Evolutionary conservation across 192 early-diverging fungal genomes (phyloP).

Genomic region (Backusella morwellensis): DNA sequence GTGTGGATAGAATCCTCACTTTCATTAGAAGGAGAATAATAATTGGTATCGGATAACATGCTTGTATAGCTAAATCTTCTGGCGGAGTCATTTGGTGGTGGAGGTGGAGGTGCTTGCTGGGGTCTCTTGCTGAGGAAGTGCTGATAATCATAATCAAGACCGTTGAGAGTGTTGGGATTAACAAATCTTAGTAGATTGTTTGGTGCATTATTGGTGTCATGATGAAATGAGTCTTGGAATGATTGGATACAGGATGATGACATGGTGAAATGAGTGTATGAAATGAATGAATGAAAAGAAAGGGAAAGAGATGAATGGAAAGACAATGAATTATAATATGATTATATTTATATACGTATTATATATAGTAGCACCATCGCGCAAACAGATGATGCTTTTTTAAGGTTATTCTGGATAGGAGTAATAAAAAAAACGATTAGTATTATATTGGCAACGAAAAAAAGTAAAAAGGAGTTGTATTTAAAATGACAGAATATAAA

Average conservation of each 20-base stretch:
- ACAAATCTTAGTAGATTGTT: conserved; percentile 20
- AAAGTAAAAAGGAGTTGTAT: conserved; percentile 4
- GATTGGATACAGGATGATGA: conserved; percentile 25
- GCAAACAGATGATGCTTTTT: not conserved
- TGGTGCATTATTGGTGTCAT: conserved; percentile 10
- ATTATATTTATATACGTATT: not conserved
- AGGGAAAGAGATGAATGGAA: not conserved
- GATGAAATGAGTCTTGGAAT: conserved; percentile 19
- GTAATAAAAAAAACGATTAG: not conserved
- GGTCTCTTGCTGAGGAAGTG: not conserved
- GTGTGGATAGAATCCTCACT: conserved; percentile 24
- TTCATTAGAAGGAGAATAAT: conserved; percentile 27
- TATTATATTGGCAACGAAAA: not conserved
- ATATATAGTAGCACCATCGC: not conserved
- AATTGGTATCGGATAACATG: conserved; percentile 22
- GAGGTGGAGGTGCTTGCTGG: not conserved
- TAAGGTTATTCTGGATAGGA: not conserved
- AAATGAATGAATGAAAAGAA: conserved; percentile 10
- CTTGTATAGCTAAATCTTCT: conserved; percentile 29
- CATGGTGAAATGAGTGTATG: not conserved
- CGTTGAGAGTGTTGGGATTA: conserved; percentile 17
- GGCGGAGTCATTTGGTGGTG: not conserved
- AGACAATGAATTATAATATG: not conserved
- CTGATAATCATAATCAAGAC: conserved; percentile 12
- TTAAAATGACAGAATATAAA: conserved; percentile 11